phyloP scores from a whole-genome alignment of 192 early-diverging fungal genomes.

The Dimargaris cristalligena region DNA sequence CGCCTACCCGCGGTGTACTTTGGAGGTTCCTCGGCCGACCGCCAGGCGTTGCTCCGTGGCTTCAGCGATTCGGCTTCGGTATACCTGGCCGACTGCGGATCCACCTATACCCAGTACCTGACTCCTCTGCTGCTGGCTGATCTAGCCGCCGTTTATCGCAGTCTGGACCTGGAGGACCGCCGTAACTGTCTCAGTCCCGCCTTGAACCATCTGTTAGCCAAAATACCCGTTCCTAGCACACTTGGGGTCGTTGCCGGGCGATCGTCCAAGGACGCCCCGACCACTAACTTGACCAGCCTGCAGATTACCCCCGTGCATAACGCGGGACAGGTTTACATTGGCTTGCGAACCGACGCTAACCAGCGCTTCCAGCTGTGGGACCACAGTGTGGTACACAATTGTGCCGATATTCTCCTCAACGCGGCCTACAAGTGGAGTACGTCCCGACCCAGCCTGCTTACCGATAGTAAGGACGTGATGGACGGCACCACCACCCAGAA shows the following conservation, averaged over 20 bases:
- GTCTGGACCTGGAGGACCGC: too few relatives aligned
- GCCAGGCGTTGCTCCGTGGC: background rate
- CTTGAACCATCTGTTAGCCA: too few relatives aligned
- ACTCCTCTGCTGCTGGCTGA: too few relatives aligned
- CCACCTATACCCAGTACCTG: too few relatives aligned
- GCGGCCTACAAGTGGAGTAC: constrained; percentile 98
- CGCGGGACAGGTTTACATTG: too few relatives aligned
- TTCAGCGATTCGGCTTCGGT: background rate
- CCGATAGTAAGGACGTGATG: constrained; percentile 85
- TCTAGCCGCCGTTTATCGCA: too few relatives aligned
- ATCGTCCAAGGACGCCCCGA: too few relatives aligned
- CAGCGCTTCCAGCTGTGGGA: constrained; percentile 9
- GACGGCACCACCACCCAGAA: constrained; percentile 93
- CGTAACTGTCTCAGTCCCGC: too few relatives aligned
- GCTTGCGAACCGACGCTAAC: constrained; percentile 11
- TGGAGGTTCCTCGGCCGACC: background rate
- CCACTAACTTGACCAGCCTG: too few relatives aligned
- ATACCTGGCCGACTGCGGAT: background rate
- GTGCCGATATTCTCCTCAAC: constrained; percentile 88
- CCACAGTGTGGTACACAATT: constrained; percentile 15
- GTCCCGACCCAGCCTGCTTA: constrained; percentile 83
- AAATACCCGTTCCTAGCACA: too few relatives aligned
- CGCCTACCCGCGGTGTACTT: background rate
- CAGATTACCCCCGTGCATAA: too few relatives aligned
- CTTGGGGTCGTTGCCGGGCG: too few relatives aligned